Base-by-base conservation (phyloP, 129 eudicot genomes). In the Artemisia annua region DNA sequence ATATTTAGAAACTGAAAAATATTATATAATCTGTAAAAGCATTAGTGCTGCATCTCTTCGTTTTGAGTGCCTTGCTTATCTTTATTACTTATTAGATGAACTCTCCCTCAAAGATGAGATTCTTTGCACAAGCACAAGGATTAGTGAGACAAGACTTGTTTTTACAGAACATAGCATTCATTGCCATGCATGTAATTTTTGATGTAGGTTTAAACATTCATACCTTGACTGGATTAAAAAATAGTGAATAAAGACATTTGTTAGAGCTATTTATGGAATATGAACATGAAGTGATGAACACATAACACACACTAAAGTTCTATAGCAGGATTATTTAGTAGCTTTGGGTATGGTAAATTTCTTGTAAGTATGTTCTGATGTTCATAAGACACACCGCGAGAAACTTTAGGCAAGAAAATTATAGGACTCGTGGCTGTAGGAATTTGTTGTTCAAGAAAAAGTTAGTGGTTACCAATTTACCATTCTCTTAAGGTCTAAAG, bases 91-190 rank as follows among this genome's bases (percentile, higher is more conserved):
- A 11, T 24, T 59, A 48, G 68, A 59, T 17, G 18, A 11, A n/a
- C 13, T 48, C 24, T 22, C 18, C 22, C 22, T 20, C 22, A 20
- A 20, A 72, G 59, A 61, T 12, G 6, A n/a, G 7, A 17, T 13
- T 51, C 22, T 66, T 68, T 68, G 62, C 3, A 28, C 61, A 14
- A 51, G 62, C 3, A 28, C 48, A 14, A 51, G 48, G n/a, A 72
- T 60, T 30, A 2, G 48, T 49, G 49, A 48, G 24, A 22, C 12
- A 11, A 30, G 68, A 19, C 49, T 43, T 15, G 11, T 43, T 39
- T 46, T 48, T 30, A 32, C 20, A 0, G 56, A 71, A 48, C 9
- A 6, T 32, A 59, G 18, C 48, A 48, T 59, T 60, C 28, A 44
- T 19, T 30, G 5, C 26, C 26, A 24, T 24, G 26, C 2, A 24